Evolutionary conservation across 306 rosid genomes (phyloP), one percentile per base, ranked within the genome.

Genomic region (Bauhinia variegata): DNA sequence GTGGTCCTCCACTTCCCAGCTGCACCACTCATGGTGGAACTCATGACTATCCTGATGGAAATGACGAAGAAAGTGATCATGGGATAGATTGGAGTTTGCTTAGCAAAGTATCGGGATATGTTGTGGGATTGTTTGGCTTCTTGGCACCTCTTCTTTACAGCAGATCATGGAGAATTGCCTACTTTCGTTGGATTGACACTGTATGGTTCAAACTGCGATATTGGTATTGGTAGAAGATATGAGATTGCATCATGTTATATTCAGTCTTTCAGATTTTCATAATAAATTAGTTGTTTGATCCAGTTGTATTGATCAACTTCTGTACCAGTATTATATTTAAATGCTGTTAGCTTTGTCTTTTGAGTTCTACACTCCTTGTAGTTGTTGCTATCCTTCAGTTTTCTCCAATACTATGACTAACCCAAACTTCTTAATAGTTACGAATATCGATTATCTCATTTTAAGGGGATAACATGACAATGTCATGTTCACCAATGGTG

Each of bases 111-210:
- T 55, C 41, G 51, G 13, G 47, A 64, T 49, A 7, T 52, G 63
- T 49, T 65, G 19, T 23, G n/a, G 66, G 44, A 55, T 36, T 36
- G 0, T 36, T 5, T 5, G 41, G 41, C 9, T 5, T 36, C 56
- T 54, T 42, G 41, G 41, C 4, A 2, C 41, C 41, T 5, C 9
- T 36, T 2, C 9, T 36, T 8, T 5, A 5, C 9, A 36, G 3
- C 5, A 36, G 41, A 36, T 36, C 41, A 36, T 36, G 41, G 57
- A 54, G 3, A 30, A 47, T 36, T 33, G 13, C 58, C 15, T 89
- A 88, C 97, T 51, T 87, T 96, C 0, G 93, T 89, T 34, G 75
- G 78, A 2, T 92, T 36, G 41, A 36, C 3, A 36, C 6, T 1
- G 5, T 36, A 8, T 8, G 41, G 41, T 36, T 2, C 8, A 36